Conservation (phyloP, 768 basidiomycete genomes). For the Paxillus rubicundulus region DNA sequence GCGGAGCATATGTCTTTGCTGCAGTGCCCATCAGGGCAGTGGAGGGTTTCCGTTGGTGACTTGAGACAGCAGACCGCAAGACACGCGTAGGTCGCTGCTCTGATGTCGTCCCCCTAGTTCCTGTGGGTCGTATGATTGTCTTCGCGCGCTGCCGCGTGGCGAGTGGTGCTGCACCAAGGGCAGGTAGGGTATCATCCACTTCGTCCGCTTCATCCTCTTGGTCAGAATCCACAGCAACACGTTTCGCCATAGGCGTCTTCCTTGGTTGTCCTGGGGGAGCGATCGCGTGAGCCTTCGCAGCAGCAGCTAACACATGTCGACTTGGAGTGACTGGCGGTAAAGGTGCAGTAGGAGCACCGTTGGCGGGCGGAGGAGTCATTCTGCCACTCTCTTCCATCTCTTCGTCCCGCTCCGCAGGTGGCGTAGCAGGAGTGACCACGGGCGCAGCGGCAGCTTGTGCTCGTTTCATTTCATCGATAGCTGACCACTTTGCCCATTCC, state of each 20-base stretch:
- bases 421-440: conserved; percentile 72
- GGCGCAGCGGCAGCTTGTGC: conserved; percentile 43
- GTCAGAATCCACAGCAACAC: conserved; percentile 63
- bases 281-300: conserved; percentile 68
- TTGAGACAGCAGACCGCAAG: conserved; percentile 63
- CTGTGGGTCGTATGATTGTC: conserved; percentile 39
- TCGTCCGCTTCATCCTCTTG: conserved; percentile 56
- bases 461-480: conserved; percentile 70
- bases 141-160: conserved; percentile 31
- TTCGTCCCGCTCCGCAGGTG: conserved; percentile 75
- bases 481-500: conserved; percentile 93
- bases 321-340: conserved; percentile 81
- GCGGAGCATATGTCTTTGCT: conserved; percentile 44
- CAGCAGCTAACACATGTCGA: conserved; percentile 66
- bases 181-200: conserved; percentile 61
- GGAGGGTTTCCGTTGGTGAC: conserved; percentile 53
- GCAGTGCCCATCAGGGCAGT: conserved; percentile 34
- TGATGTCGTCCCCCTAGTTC: conserved; percentile 56
- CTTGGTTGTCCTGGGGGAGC: conserved; percentile 80
- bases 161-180: conserved; percentile 51
- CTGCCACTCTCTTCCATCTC: conserved; percentile 50
- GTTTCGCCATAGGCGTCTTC: conserved; percentile 83
- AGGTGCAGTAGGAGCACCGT: conserved; percentile 20
- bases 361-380: conserved; percentile 27
- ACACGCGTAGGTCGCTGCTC: conserved; percentile 75